Percentiles rank a stretch among this genome's conserved stretches.
These are phyloP conservation scores for Panus rudis DNA, from an alignment of 768 basidiomycete species.

Conservation along the genomic window DNA sequence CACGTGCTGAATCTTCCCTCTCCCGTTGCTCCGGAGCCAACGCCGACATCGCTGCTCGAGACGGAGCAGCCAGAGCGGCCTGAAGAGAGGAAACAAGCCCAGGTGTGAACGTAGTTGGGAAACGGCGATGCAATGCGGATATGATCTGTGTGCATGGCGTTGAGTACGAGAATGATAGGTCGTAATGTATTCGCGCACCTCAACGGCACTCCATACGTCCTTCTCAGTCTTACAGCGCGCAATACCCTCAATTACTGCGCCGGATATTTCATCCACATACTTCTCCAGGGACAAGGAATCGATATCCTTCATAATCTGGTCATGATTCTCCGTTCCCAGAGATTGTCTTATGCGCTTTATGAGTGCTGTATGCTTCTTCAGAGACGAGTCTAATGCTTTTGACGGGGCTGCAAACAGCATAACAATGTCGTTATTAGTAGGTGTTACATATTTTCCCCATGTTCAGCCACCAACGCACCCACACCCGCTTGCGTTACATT, in stretches of 20 bases:
- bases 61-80: conserved; percentile 50
- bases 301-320: conserved; percentile 89
- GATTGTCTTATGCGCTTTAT: conserved; percentile 91
- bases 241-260: conserved; percentile 81
- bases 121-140: conserved; percentile 81
- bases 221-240: conserved; percentile 85
- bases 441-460: neutral
- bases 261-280: conserved; percentile 91
- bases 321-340: conserved; percentile 72
- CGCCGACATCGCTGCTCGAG: conserved; percentile 46
- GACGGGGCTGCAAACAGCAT: conserved; percentile 44
- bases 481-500: conserved; percentile 43
- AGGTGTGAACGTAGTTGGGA: conserved; percentile 74
- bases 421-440: neutral
- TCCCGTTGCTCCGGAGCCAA: conserved; percentile 77
- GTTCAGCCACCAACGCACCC: conserved; percentile 30
- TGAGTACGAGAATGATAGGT: conserved; percentile 4
- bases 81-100: conserved; percentile 55
- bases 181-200: conserved; percentile 44
- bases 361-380: conserved; percentile 93
- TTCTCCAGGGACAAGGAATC: conserved; percentile 88
- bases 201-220: conserved; percentile 87
- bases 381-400: conserved; percentile 79
- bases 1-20: conserved; percentile 79
- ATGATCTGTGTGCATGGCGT: conserved; percentile 55